Evolutionary conservation across 768 basidiomycete species (phyloP).

Genomic region (Leccinum subgranulosum): DNA sequence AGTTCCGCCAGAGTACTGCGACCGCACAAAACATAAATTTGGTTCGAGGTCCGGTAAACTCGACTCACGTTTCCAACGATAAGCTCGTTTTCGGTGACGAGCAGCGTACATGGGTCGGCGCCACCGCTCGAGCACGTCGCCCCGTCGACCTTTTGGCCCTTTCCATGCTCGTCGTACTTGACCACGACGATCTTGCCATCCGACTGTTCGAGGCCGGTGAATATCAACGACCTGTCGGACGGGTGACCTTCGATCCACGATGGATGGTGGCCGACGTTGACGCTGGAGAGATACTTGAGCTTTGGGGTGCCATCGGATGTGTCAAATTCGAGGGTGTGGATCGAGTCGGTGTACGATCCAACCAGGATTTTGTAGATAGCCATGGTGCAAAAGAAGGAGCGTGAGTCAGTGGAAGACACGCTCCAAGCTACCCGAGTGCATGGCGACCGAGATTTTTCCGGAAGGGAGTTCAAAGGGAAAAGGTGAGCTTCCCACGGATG

Average conservation of each 20-base stretch:
- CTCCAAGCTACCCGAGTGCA: no score
- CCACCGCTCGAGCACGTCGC: slow-evolving; percentile 49
- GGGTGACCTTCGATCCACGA: slow-evolving; percentile 76
- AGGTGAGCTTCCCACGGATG: no score
- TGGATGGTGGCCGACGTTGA: slow-evolving; percentile 58
- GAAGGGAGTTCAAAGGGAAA: no score
- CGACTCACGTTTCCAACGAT: slow-evolving; percentile 70
- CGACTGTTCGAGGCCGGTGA: slow-evolving; percentile 57
- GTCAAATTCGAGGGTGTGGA: slow-evolving; percentile 68
- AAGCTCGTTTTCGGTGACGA: slow-evolving; percentile 57
- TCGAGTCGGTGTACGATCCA: slow-evolving; percentile 61
- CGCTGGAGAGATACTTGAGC: slow-evolving; percentile 43
- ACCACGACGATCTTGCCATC: slow-evolving; percentile 66
- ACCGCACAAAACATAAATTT: neutral
- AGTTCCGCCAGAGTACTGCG: slow-evolving; percentile 67
- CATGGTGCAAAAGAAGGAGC: no score
- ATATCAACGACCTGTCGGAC: slow-evolving; percentile 52
- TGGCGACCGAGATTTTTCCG: no score
- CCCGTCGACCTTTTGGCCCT: slow-evolving; percentile 40
- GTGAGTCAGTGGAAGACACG: no score
- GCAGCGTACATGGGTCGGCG: slow-evolving; percentile 59
- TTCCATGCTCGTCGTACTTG: slow-evolving; percentile 51
- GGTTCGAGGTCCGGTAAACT: neutral
- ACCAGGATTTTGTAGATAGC: no score
- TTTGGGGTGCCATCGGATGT: slow-evolving; percentile 47